Percentiles rank a stretch among this genome's conserved stretches.
These are phyloP conservation scores for Magnolia kwangsiensis DNA, from an alignment of 164 flowering plant species.

Conservation along the genomic window DNA sequence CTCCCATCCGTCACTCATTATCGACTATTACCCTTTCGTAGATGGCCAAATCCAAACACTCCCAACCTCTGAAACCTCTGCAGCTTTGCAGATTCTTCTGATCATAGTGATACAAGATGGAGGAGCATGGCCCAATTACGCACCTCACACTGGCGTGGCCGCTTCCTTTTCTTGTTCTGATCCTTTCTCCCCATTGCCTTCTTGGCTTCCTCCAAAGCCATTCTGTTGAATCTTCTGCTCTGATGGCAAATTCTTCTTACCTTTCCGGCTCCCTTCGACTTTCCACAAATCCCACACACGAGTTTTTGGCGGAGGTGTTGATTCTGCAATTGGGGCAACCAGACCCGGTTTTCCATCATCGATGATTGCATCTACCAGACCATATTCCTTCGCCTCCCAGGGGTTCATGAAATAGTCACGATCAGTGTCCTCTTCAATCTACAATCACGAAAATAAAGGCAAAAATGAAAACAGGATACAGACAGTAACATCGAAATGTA, in stretches of 20 bases:
- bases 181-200: constrained; percentile 30
- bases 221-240: constrained; percentile 54
- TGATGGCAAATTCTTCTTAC: constrained; percentile 60
- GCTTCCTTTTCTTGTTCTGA: constrained; percentile 32
- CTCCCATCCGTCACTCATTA: background rate
- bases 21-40: background rate
- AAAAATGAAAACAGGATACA: background rate
- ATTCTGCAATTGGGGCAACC: constrained; percentile 76
- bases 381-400: constrained; percentile 91
- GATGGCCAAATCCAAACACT: background rate
- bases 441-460: constrained; percentile 13
- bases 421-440: constrained; percentile 81
- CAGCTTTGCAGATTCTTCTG: background rate
- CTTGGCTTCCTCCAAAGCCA: constrained; percentile 27
- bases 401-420: constrained; percentile 84
- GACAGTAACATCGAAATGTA: background rate
- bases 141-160: constrained; percentile 28
- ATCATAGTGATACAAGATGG: background rate
- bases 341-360: constrained; percentile 95
- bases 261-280: constrained; percentile 50
- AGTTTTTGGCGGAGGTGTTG: constrained; percentile 73
- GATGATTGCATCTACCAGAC: constrained; percentile 77
- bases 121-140: background rate
- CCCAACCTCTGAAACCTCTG: background rate
- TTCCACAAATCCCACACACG: constrained; percentile 63